Base-by-base conservation (phyloP, 768 basidiomycete species). In the Phylloporus arenicola region DNA sequence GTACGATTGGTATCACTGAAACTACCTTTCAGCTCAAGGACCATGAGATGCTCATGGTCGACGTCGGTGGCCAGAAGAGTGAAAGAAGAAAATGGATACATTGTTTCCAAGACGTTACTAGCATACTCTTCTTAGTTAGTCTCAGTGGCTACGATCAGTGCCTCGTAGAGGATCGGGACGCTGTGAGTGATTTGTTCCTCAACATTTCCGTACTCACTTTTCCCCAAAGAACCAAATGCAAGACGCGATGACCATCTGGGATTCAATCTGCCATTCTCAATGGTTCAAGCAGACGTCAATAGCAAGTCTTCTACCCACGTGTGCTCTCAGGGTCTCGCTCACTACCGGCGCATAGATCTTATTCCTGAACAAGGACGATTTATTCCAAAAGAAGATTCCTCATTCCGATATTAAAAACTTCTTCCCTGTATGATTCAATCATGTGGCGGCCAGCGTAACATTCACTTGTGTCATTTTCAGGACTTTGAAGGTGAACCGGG, bases 191-290 rank as follows among this genome's bases (percentile, higher is more conserved):
- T 48, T 20, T 35, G 2, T 48, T 48, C 22, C 10, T 11, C 25
- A 27, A 29, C 52, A 24, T 56, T 37, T 42, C 12, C 16, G 30
- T 37, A 41, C 53, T 40, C 43, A 54, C 30, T 1, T 45, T 29
- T 17, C 16, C 22, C 31, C 27, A 7, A 61, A 93, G 87, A 97
- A 97, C 64, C 93, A 95, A 83, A 95, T 97, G 92, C 89, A 94
- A 73, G 93, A 97, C 56, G 91, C 93, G 4, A 88, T 97, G 84
- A 91, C 91, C n/a, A 91, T 97, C 44, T 97, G 93, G 86, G 93
- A 97, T 59, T 92, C 92, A 37, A 94, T 97, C 78, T 94, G 92
- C 70, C 92, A 96, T 67, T 94, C 92, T 10, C 92, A 94, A 57
- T 96, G 92, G 92, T 96, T 96, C 72, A 88, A 89, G 69, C 81